Conservation (phyloP, 768 basidiomycete species). For the Mycena polygramma region DNA sequence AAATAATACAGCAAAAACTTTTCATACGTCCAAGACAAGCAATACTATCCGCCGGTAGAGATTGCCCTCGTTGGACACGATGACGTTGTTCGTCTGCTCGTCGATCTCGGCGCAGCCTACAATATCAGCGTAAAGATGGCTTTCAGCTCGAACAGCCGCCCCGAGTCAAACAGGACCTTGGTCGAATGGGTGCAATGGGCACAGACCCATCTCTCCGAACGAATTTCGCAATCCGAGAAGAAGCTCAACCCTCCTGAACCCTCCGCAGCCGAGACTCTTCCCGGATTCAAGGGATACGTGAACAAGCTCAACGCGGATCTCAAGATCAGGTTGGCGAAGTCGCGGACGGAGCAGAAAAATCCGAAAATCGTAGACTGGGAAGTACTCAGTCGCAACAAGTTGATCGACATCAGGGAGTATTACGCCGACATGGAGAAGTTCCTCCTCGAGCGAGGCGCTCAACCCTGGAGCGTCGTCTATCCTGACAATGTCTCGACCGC, state of each 20-base stretch:
- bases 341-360: conserved; percentile 24
- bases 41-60: conserved; percentile 52
- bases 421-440: conserved; percentile 50
- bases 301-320: conserved; percentile 7
- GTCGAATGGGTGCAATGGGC: conserved; percentile 56
- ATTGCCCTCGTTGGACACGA: conserved; percentile 51
- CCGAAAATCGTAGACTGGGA: conserved; percentile 12
- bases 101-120: conserved; percentile 52
- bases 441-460: conserved; percentile 53
- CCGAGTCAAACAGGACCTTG: conserved; percentile 44
- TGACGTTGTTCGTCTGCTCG: conserved; percentile 54
- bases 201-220: conserved; percentile 39
- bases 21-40: conserved; percentile 43
- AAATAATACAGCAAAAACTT: conserved; percentile 31
- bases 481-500: conserved; percentile 42
- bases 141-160: conserved; percentile 31
- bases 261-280: not conserved
- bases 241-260: conserved; percentile 13
- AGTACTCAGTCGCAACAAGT: conserved; percentile 35
- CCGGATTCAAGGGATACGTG: conserved; percentile 34
- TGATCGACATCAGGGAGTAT: conserved; percentile 47
- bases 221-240: conserved; percentile 42
- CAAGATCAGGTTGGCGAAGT: not conserved
- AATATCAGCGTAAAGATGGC: conserved; percentile 49
- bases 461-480: conserved; percentile 58